A percentile compares a stretch with the other conserved stretches of the same genome.
phyloP scores from a whole-genome alignment of 148 eudicot genomes.

The Rhododendron ovatum region DNA sequence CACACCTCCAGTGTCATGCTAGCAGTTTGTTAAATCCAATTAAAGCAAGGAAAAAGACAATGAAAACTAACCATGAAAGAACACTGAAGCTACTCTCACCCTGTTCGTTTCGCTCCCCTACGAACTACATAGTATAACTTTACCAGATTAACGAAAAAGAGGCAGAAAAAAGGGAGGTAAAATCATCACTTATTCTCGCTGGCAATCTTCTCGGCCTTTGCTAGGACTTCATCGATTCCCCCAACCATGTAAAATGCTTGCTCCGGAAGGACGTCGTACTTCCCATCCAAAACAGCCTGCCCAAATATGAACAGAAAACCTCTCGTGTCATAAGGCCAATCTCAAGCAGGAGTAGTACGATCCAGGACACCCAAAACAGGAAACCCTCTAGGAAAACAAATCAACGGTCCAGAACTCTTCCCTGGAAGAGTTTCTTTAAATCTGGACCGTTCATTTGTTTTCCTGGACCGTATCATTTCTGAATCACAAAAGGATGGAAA shows the following conservation, averaged over 20 bases:
- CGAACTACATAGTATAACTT: background rate
- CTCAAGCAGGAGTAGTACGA: too few relatives aligned
- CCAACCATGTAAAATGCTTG: conserved; percentile 79
- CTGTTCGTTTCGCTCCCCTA: background rate
- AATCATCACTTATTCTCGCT: conserved; percentile 43
- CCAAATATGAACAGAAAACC: background rate
- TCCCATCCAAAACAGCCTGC: conserved; percentile 75
- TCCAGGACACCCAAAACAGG: too few relatives aligned
- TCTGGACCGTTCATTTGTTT: too few relatives aligned
- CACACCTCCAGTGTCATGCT: background rate
- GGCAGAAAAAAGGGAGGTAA: background rate
- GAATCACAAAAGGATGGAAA: background rate
- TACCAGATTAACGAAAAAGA: background rate
- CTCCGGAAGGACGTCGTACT: conserved; percentile 66
- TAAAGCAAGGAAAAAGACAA: background rate
- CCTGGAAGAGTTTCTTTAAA: too few relatives aligned
- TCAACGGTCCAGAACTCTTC: too few relatives aligned
- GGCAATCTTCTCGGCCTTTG: conserved; percentile 70
- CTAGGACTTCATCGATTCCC: conserved; percentile 65
- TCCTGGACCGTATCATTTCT: too few relatives aligned
- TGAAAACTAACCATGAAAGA: background rate
- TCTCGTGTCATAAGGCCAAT: background rate
- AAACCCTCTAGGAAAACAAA: too few relatives aligned
- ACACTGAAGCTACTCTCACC: background rate
- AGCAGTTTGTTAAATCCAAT: background rate